Evolutionary conservation across 1,284 basidiomycete species (phyloP).

Genomic region (Marasmius tenuissimus): DNA sequence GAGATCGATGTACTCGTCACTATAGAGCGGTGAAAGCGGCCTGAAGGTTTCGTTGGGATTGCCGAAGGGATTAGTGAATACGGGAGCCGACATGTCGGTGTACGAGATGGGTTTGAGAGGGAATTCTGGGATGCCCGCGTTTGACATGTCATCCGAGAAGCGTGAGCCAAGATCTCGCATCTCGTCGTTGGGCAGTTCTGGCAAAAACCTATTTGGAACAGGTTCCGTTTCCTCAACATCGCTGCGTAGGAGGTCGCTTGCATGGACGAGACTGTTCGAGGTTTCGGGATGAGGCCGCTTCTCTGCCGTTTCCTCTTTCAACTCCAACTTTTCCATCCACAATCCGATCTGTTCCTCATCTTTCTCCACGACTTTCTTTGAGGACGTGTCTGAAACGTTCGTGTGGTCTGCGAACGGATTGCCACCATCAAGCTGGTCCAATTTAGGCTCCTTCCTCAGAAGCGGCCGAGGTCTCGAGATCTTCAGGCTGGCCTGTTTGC

Average conservation of each 20-base stretch:
- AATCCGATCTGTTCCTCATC: background rate
- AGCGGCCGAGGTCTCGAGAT: background rate
- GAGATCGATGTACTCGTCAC: background rate
- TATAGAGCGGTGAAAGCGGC: background rate
- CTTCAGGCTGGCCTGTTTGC: background rate
- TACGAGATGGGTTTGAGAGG: background rate
- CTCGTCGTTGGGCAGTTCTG: background rate
- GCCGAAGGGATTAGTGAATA: background rate
- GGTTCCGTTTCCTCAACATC: background rate
- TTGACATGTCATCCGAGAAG: background rate
- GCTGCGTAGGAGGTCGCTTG: background rate
- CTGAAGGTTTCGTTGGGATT: background rate
- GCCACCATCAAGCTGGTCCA: background rate
- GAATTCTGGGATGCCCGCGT: background rate
- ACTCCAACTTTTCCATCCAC: background rate
- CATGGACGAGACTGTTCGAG: background rate
- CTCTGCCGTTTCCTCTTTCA: background rate
- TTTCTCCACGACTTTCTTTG: background rate
- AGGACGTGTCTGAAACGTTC: background rate
- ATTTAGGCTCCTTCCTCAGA: background rate
- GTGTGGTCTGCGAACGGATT: background rate
- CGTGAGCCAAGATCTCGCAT: background rate
- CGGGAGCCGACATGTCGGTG: background rate
- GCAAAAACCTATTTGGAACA: background rate
- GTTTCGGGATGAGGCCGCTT: background rate